Conservation (phyloP, 805 yeast species). For the Cyberlindnera lachancei region DNA sequence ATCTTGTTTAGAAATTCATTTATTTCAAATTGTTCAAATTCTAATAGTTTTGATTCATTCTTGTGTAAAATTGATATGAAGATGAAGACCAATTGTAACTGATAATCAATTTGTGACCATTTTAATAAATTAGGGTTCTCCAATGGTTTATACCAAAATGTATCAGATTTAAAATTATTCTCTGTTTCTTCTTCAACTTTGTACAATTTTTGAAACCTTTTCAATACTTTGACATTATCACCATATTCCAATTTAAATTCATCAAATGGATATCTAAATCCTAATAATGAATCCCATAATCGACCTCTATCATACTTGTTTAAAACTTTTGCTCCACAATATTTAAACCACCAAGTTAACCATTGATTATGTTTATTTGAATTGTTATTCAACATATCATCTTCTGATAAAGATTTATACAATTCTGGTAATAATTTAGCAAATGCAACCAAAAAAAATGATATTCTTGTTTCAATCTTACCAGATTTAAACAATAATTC, state of each 20-base stretch:
- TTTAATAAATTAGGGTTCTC: slow-evolving; percentile 29
- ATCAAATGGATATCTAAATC: slow-evolving; percentile 51
- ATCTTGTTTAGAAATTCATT: slow-evolving; percentile 62
- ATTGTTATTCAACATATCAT: slow-evolving; percentile 56
- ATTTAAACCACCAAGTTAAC: slow-evolving; percentile 93
- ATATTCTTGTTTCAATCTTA: slow-evolving; percentile 55
- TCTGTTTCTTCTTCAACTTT: slow-evolving; percentile 2
- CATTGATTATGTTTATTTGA: slow-evolving; percentile 63
- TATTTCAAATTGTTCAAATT: slow-evolving; percentile 86
- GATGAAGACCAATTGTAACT: slow-evolving; percentile 66
- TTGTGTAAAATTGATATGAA: slow-evolving; percentile 75
- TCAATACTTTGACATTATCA: slow-evolving; percentile 13
- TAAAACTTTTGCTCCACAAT: slow-evolving; percentile 82
- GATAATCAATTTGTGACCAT: slow-evolving; percentile 62
- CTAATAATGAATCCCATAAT: slow-evolving; percentile 81
- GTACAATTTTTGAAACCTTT: slow-evolving; percentile 17
- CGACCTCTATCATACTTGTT: slow-evolving; percentile 77
- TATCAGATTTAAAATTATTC: slow-evolving; percentile 9
- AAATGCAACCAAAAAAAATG: slow-evolving; percentile 58
- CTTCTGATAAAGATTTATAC: slow-evolving; percentile 70
- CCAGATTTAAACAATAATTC: slow-evolving; percentile 46
- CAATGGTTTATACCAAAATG: slow-evolving; percentile 17
- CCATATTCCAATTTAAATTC: slow-evolving; percentile 8
- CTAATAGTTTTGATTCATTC: slow-evolving; percentile 69
- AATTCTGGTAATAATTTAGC: slow-evolving; percentile 67